Evolutionary conservation across 495 filamentous ascomycete genomes (phyloP), one percentile per base, ranked within the genome.

Genomic region (Alectoria sarmentosa): DNA sequence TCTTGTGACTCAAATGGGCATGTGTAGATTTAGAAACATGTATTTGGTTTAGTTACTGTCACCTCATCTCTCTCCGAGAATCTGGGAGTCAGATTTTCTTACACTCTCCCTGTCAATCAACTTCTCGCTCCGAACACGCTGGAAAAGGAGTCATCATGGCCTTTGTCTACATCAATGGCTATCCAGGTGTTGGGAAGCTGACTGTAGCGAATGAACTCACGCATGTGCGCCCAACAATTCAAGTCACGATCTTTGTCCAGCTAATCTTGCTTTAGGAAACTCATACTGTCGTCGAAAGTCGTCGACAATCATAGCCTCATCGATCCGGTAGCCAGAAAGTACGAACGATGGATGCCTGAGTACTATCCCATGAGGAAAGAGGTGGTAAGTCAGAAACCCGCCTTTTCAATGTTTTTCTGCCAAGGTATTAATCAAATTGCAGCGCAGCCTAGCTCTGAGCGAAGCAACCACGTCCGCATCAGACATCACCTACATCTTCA

Each of bases 251-350:
- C 7, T 34, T 55, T 7, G 4, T 55, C n/a, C 3, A 13, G 3
- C 55, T 37, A 23, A 58, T 10, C 13, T 34, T 8, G 7, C 23
- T 23, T 14, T 34, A 59, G 38, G 9, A 65, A 49, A 30, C n/a
- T 65, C 5, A 52, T 65, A 26, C 52, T 55, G 23, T 42, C 21
- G 10, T 52, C 62, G 34, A 59, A 23, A 41, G 11, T 65, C 11
- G 30, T 65, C 38, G 62, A 65, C 39, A 65, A 65, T 39, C 62
- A 65, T 39, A 28, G 34, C 23, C 49, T 65, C 34, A 65, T 65
- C 39, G 38, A 59, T 36, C 62, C 62, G 52, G 62, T 58, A 21
- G 62, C 62, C 21, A 57, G 32, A 3, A 41, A 44, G 30, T 65
- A 58, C 30, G 62, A 65, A 15, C 17, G 54, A 26, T 58, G 15